These are phyloP conservation scores for Ceratocystis alfenasii DNA, from an alignment of 2,329 filamentous ascomycete species.

Conservation along the genomic window DNA sequence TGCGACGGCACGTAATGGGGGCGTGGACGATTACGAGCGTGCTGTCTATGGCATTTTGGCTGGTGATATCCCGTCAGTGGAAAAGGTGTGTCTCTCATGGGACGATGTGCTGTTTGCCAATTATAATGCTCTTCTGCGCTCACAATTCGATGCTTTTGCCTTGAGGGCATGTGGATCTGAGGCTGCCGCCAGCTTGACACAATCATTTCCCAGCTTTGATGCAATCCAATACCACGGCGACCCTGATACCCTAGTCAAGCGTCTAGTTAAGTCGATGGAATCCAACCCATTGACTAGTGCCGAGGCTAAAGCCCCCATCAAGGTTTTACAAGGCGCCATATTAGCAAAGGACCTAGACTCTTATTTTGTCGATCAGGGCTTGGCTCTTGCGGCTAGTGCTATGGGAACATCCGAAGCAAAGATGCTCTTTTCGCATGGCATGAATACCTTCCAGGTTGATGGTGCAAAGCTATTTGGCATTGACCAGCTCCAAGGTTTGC, in stretches of 20 bases:
- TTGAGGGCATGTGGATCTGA: constrained; percentile 43
- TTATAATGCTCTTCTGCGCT: constrained; percentile 73
- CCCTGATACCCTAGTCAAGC: constrained; percentile 39
- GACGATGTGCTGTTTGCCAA: constrained; percentile 79
- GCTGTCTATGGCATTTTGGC: constrained; percentile 86
- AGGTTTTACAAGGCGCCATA: constrained; percentile 64
- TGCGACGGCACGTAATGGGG: constrained; percentile 54
- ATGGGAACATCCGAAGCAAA: constrained; percentile 30
- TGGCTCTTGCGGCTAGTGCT: constrained; percentile 32
- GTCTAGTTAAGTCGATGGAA: constrained; percentile 51
- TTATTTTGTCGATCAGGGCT: constrained; percentile 48
- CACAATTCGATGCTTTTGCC: constrained; percentile 65
- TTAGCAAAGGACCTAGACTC: constrained; percentile 50
- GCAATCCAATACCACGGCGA: constrained; percentile 51
- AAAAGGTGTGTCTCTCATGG: constrained; percentile 64
- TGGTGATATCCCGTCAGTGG: constrained; percentile 68
- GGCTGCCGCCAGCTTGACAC: constrained; percentile 41
- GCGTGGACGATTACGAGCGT: constrained; percentile 64
- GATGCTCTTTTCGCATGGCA: constrained; percentile 23
- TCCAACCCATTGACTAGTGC: constrained; percentile 41
- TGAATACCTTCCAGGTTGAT: constrained; percentile 30
- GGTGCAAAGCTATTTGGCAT: constrained; percentile 41
- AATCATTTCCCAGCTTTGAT: constrained; percentile 53
- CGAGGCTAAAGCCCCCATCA: constrained; percentile 54
- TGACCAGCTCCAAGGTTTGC: constrained; percentile 51